Evolutionary conservation across 2,329 filamentous ascomycete species (phyloP), one percentile per base, ranked within the genome.

Genomic region (Coniochaeta ligniaria): DNA sequence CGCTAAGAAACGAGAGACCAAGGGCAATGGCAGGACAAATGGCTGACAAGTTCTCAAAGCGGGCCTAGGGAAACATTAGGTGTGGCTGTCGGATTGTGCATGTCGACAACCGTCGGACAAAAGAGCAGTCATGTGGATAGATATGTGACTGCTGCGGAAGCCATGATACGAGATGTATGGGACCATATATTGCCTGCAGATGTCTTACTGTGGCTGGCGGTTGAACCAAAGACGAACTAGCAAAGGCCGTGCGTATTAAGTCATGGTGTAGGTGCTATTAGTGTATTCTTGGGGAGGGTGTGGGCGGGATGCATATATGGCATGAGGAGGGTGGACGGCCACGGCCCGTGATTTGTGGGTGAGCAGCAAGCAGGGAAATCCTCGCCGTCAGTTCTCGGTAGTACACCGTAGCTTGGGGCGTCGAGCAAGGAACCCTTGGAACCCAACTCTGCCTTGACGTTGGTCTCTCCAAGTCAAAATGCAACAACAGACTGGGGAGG

Each of bases 321-420:
- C 59, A 57, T 36, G 14, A 8, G 35, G 60, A 60, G 58, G 62
- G 62, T 62, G 62, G 50, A 61, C 20, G 56, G 58, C 59, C n/a
- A 26, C 57, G 59, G 45, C 36, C 57, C 59, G 59, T 64, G 62
- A 64, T 62, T 64, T 62, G 62, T 58, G 43, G 62, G 41, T 17
- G 52, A 45, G 52, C 11, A 35, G 22, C 38, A 41, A 58, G 33
- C 56, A 58, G 38, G 56, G 35, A 58, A 58, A 41, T 28, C 56
- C 56, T 58, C 31, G 54, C 17, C 33, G 28, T 38, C 54, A 35
- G 33, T 38, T 2, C 33, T 57, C 20, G 54, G 54, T 24, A 28
- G n/a, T 38, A 52, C 12, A 6, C 47, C 26, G 26, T n/a, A 38
- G 35, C 9, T 14, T 57, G 54, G 17, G 52, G 54, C 31, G n/a